Base-by-base conservation (phyloP, 2,329 filamentous ascomycete genomes). In the Ophiognomonia clavigignenti-juglandacearum region DNA sequence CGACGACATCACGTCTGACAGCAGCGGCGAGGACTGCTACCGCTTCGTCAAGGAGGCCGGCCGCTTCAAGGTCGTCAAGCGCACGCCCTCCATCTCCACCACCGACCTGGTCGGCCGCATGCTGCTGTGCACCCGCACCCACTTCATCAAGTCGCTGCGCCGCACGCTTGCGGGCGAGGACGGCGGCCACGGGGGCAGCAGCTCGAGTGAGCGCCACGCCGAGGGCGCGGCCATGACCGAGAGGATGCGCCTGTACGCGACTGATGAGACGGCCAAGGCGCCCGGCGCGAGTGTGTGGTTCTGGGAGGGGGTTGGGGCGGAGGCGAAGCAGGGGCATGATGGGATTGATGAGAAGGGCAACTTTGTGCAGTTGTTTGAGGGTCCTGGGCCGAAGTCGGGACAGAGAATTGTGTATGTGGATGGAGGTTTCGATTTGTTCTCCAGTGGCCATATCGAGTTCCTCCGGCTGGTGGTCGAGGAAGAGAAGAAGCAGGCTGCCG, bases 71-170 rank as follows among this genome's bases (percentile, higher is more conserved):
- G 89, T 98, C 16, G 93, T 98, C 38, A 96, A 95, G 72, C 81
- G 93, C 54, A 97, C 93, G 2, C 93, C 93, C 0, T 91, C 89
- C 50, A 98, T 98, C 61, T 96, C 89, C 9, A 98, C 93, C 2
- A 98, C 93, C 4, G 93, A 98, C 63, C 78, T 98, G n/a, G 93
- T 98, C 22, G 93, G 93, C 18, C 85, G 93, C 59, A 98, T 98
- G 93, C 74, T 98, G 59, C 75, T 97, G 14, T 96, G 91, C 73
- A 97, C 92, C n/a, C 85, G 84, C 62, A 87, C 83, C 19, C 93
- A 98, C 69, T 96, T 96, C 62, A 92, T 97, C 64, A 85, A 83
- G 59, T 91, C 86, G 0, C 74, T 96, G 36, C 77, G 85, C 56
- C 79, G 75, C 43, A 70, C 77, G 22, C 73, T 97, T 6, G 71